Evolutionary conservation across 2,329 filamentous ascomycete species (phyloP).

Genomic region (Neurospora sp.): DNA sequence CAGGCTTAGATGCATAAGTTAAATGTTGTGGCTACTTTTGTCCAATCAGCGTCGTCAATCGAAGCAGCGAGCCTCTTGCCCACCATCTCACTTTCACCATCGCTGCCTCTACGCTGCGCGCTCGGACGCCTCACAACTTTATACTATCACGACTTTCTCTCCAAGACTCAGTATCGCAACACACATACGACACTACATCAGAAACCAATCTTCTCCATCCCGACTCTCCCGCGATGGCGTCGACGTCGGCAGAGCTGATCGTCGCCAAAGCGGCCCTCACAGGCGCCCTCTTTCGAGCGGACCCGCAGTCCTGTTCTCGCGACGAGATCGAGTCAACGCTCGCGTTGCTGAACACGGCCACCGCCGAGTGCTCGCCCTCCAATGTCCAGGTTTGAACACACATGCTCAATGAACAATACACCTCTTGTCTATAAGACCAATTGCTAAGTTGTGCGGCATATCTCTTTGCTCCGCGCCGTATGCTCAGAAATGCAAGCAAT

Average conservation of each 20-base stretch:
- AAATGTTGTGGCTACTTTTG: neutral
- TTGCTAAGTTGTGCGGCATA: constrained; percentile 29
- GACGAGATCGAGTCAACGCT: constrained; percentile 64
- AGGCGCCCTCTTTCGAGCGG: constrained; percentile 62
- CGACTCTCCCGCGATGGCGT: constrained; percentile 40
- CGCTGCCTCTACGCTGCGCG: neutral
- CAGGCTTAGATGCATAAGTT: neutral
- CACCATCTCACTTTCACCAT: neutral
- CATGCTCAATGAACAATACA: constrained; percentile 20
- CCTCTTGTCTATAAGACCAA: constrained; percentile 15
- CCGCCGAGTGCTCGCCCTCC: constrained; percentile 63
- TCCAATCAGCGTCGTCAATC: neutral
- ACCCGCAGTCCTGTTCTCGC: constrained; percentile 59
- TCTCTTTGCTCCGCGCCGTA: constrained; percentile 17
- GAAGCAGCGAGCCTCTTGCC: neutral
- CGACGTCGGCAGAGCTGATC: constrained; percentile 55
- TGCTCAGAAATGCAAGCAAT: constrained; percentile 74
- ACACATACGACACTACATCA: neutral
- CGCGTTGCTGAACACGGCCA: constrained; percentile 50
- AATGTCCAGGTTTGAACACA: constrained; percentile 78
- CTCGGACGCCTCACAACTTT: neutral
- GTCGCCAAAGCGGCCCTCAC: constrained; percentile 74
- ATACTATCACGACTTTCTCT: neutral
- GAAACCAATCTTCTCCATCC: neutral
- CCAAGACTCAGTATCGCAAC: neutral